Percentiles rank a stretch among this genome's conserved stretches.
These are phyloP conservation scores for Pueraria montana DNA, from an alignment of 306 rosid genomes.

Conservation along the genomic window DNA sequence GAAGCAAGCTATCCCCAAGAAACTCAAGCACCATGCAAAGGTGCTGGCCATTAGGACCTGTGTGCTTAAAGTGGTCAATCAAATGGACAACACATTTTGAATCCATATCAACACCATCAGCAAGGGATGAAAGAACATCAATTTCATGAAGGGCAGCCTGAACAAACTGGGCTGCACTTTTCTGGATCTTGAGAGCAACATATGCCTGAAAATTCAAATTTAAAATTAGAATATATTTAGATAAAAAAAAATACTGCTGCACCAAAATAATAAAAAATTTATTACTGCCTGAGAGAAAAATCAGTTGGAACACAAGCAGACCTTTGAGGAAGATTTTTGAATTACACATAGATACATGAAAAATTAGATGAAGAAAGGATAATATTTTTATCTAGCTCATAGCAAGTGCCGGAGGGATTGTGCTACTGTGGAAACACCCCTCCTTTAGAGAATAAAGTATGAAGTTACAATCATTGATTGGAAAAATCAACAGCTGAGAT, in stretches of 20 bases:
- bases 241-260: neutral
- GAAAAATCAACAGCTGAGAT: neutral
- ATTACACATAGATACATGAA: constrained; percentile 26
- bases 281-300: neutral
- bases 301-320: constrained; percentile 25
- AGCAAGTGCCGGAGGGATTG: constrained; percentile 12
- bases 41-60: constrained; percentile 98
- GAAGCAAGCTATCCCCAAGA: constrained; percentile 97
- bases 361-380: constrained; percentile 21
- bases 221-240: neutral
- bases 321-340: neutral
- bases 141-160: constrained; percentile 98
- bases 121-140: constrained; percentile 75
- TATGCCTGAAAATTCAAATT: constrained; percentile 60
- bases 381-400: neutral
- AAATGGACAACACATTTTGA: constrained; percentile 77
- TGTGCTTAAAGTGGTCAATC: constrained; percentile 92
- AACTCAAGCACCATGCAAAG: constrained; percentile 94
- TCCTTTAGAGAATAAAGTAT: neutral
- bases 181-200: constrained; percentile 98
- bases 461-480: neutral
- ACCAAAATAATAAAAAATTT: constrained; percentile 7
- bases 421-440: neutral
- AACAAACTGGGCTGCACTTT: constrained; percentile 94
- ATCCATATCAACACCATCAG: constrained; percentile 66